Conservation (phyloP, 768 basidiomycete species). For the Hebeloma cylindrosporum region DNA sequence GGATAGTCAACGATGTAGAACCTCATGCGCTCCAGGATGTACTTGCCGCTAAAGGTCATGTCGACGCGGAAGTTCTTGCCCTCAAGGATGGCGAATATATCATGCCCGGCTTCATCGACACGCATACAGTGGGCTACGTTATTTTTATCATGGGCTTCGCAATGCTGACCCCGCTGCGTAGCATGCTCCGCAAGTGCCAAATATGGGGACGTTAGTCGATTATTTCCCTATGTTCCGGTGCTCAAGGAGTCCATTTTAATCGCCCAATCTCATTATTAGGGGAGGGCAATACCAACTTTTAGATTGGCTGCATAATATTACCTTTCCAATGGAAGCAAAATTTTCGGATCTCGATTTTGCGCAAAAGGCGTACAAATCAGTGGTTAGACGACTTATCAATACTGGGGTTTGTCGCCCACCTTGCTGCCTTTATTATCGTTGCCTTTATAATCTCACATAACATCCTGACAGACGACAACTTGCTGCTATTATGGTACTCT, state of each 20-base stretch:
- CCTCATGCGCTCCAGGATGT: constrained; percentile 46
- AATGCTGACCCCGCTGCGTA: constrained; percentile 24
- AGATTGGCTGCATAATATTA: constrained; percentile 82
- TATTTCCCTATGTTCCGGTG: neutral
- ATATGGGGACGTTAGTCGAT: constrained; percentile 61
- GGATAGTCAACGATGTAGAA: constrained; percentile 64
- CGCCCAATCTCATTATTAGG: constrained; percentile 33
- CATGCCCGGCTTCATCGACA: constrained; percentile 89
- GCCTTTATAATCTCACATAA: constrained; percentile 5
- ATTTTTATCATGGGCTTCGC: neutral
- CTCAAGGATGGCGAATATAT: constrained; percentile 63
- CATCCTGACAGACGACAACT: constrained; percentile 86
- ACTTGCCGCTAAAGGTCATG: constrained; percentile 50
- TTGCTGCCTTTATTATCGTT: constrained; percentile 6
- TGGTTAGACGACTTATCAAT: constrained; percentile 70
- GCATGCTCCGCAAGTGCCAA: constrained; percentile 84
- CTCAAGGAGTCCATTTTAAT: neutral
- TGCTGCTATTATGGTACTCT: constrained; percentile 89
- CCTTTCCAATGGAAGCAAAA: constrained; percentile 84
- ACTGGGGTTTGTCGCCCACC: constrained; percentile 59
- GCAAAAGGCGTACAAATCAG: constrained; percentile 59
- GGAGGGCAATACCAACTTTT: constrained; percentile 86
- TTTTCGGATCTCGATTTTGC: constrained; percentile 76
- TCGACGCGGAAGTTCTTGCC: constrained; percentile 41
- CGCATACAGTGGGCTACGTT: constrained; percentile 70